Evolutionary conservation across 2,329 filamentous ascomycete species (phyloP).

Genomic region (Penicillium digitatum): DNA sequence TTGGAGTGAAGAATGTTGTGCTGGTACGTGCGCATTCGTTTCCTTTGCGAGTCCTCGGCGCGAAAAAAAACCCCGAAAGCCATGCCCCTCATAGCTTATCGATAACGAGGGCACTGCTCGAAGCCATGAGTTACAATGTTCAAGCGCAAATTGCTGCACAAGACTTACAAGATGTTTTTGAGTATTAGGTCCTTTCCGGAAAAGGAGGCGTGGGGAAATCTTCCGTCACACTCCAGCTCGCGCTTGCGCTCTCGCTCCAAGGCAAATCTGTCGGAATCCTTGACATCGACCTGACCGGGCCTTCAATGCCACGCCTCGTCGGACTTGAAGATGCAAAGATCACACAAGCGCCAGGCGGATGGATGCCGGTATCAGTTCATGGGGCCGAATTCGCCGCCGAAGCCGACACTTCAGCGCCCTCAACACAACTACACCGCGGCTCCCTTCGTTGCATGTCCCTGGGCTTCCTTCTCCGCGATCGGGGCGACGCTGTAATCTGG

Average conservation of each 20-base stretch:
- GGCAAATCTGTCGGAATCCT: conserved; percentile 91
- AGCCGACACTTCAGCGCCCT: conserved; percentile 8
- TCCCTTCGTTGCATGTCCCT: conserved; percentile 74
- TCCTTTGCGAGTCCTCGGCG: not conserved
- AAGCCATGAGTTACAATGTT: not conserved
- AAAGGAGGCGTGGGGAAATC: conserved; percentile 99
- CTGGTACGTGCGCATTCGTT: conserved; percentile 31
- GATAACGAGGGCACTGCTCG: conserved; percentile 31
- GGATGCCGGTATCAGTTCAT: conserved; percentile 86
- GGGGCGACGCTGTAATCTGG: conserved; percentile 94
- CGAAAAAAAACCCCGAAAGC: conserved; percentile 13
- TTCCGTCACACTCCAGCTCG: conserved; percentile 93
- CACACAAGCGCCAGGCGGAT: conserved; percentile 83
- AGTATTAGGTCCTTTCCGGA: conserved; percentile 69
- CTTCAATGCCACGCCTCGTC: conserved; percentile 92
- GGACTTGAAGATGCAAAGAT: conserved; percentile 86
- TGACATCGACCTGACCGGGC: conserved; percentile 92
- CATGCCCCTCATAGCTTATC: conserved; percentile 35
- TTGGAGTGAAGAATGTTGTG: conserved; percentile 44
- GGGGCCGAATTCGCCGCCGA: conserved; percentile 42
- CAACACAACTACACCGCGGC: conserved; percentile 28
- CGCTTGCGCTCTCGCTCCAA: conserved; percentile 77
- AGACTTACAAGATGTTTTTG: not conserved
- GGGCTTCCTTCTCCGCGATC: conserved; percentile 77
- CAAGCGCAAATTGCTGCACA: not conserved